These are phyloP conservation scores for Cinchona pubescens DNA, from an alignment of 257 asterid species.

Conservation along the genomic window DNA sequence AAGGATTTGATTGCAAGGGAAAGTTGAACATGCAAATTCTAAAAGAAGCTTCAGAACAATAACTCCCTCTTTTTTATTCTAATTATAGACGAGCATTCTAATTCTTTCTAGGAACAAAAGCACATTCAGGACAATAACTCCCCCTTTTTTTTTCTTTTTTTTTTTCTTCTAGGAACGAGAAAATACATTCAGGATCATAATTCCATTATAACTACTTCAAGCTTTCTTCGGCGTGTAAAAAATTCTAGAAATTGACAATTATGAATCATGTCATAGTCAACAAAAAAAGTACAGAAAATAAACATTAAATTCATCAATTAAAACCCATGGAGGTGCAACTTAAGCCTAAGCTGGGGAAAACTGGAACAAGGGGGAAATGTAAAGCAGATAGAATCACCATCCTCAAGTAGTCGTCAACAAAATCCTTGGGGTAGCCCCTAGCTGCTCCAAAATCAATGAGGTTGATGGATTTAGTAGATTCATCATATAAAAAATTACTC, in stretches of 20 bases:
- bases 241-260: background rate
- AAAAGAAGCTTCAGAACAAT: background rate
- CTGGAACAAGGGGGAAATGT: background rate
- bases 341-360: background rate
- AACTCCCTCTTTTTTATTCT: too few relatives aligned
- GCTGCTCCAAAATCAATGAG: slow-evolving; percentile 99
- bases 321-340: background rate
- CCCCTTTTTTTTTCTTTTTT: too few relatives aligned
- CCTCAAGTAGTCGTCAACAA: slow-evolving; percentile 80
- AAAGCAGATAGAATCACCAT: slow-evolving; percentile 52
- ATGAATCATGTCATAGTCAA: background rate
- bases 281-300: background rate
- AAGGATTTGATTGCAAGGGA: background rate
- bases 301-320: background rate
- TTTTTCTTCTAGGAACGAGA: too few relatives aligned
- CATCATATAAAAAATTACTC: slow-evolving; percentile 87
- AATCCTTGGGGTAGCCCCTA: slow-evolving; percentile 71
- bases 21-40: background rate
- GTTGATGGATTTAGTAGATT: slow-evolving; percentile 52
- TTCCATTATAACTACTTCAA: background rate
- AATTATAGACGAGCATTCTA: background rate
- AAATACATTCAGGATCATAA: too few relatives aligned
- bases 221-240: background rate
- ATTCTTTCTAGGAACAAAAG: background rate
- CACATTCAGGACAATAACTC: background rate